Percentiles rank a stretch among this genome's conserved stretches.
Conservation (phyloP, 352 stramenopile species). For the Globisporangium perplexum region DNA sequence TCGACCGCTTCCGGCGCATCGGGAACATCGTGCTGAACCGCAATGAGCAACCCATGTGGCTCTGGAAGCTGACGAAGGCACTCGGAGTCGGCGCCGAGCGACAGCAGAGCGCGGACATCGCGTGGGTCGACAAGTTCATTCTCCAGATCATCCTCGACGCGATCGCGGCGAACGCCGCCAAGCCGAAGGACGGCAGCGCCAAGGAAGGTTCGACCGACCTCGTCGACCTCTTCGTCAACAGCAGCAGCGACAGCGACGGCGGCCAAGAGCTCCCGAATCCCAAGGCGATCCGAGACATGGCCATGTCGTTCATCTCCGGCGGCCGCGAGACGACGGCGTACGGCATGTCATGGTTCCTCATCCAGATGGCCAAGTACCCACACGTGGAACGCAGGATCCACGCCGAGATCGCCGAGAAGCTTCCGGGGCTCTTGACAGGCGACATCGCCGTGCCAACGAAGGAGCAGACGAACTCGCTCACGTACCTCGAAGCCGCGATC, state of each 20-base stretch:
- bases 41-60: conserved; percentile 23
- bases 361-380: conserved; percentile 62
- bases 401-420: conserved; percentile 34
- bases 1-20: conserved; percentile 35
- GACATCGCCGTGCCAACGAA: conserved; percentile 25
- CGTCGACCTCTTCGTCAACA: conserved; percentile 7
- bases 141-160: conserved; percentile 9
- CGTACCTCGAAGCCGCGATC: conserved; percentile 63
- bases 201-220: not conserved
- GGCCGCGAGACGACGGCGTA: conserved; percentile 71
- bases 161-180: conserved; percentile 2
- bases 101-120: conserved; percentile 19
- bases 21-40: conserved; percentile 25
- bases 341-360: conserved; percentile 74
- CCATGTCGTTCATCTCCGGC: conserved; percentile 64
- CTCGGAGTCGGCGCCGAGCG: conserved; percentile 30
- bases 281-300: conserved; percentile 41
- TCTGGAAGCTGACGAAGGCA: conserved; percentile 28
- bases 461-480: conserved; percentile 37
- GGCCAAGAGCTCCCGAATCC: not conserved
- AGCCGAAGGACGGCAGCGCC: not conserved
- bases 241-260: not conserved
- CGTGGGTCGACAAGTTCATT: conserved; percentile 14
- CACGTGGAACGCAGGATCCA: conserved; percentile 39
- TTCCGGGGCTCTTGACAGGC: conserved; percentile 24